These are phyloP conservation scores for Podila epicladia DNA, from an alignment of 192 early-diverging fungal species.

Conservation along the genomic window DNA sequence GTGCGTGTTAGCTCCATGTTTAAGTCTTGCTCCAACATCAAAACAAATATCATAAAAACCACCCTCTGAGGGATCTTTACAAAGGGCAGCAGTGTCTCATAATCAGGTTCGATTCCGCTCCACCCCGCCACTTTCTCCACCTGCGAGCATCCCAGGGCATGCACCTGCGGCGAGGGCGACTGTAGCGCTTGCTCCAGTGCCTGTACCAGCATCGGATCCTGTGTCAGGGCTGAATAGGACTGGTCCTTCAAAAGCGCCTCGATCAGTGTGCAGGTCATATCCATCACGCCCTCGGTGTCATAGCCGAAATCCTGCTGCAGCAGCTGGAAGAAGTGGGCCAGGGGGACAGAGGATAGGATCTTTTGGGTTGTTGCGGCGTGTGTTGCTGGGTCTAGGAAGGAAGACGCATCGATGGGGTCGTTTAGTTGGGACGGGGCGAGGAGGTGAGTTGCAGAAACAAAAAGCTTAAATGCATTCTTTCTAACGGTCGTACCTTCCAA, in stretches of 20 bases:
- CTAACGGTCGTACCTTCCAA: slow-evolving; percentile 14
- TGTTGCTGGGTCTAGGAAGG: not conserved
- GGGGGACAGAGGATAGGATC: slow-evolving; percentile 18
- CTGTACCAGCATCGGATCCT: slow-evolving; percentile 18
- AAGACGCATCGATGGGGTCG: not conserved
- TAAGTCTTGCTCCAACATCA: not conserved
- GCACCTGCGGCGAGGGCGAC: slow-evolving; percentile 11
- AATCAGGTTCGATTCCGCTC: not conserved
- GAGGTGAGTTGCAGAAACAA: not conserved
- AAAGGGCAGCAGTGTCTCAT: too few relatives aligned
- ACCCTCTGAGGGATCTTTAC: not conserved
- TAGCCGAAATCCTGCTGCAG: slow-evolving; percentile 23
- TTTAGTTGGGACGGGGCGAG: not conserved
- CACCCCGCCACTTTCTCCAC: slow-evolving; percentile 31
- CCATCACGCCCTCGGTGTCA: slow-evolving; percentile 30
- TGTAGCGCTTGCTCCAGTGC: slow-evolving; percentile 21
- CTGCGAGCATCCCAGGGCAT: slow-evolving; percentile 24
- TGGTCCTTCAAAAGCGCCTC: slow-evolving; percentile 25
- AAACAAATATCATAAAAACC: not conserved
- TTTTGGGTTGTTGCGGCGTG: not conserved
- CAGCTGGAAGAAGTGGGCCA: slow-evolving; percentile 26
- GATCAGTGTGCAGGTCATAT: slow-evolving; percentile 26
- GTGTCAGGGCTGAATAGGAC: slow-evolving; percentile 8
- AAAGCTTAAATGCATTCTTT: not conserved
- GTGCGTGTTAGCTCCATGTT: not conserved